Evolutionary conservation across 176 grass and related monocot species (phyloP).

Genomic region (Paspalum notatum): DNA sequence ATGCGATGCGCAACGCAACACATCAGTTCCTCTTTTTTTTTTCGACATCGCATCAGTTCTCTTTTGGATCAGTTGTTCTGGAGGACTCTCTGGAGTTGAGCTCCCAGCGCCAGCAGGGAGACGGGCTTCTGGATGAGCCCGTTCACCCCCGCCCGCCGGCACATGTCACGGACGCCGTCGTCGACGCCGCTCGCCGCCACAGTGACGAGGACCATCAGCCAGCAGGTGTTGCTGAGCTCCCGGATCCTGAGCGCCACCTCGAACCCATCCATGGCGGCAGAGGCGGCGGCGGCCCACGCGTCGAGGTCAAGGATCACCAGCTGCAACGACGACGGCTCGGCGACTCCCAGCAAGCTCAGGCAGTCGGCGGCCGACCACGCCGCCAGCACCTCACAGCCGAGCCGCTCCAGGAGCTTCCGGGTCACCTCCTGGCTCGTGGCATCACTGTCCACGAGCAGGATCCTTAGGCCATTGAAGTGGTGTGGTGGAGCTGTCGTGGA

Average conservation of each 20-base stretch:
- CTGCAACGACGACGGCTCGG: conserved; percentile 9
- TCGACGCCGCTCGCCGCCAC: neutral
- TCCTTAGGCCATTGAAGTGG: conserved; percentile 30
- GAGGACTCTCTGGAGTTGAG: conserved; percentile 18
- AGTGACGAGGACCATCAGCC: conserved; percentile 2
- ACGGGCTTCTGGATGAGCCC: conserved; percentile 28
- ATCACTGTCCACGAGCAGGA: conserved; percentile 29
- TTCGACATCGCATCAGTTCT: too few species aligned
- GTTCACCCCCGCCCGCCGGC: conserved; percentile 20
- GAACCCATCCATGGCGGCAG: neutral
- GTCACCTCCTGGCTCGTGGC: conserved; percentile 23
- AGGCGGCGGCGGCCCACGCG: neutral
- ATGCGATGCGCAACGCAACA: too few species aligned
- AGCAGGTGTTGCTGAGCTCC: conserved; percentile 17
- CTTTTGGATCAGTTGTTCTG: conserved; percentile 21
- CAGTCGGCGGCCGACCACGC: neutral
- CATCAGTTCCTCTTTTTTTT: too few species aligned
- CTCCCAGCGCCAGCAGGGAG: conserved; percentile 22
- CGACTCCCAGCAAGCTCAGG: conserved; percentile 7
- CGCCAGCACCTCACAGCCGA: conserved; percentile 35
- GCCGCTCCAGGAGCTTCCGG: conserved; percentile 24
- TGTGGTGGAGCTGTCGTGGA: neutral
- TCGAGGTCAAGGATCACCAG: conserved; percentile 21
- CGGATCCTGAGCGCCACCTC: conserved; percentile 33
- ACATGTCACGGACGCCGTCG: neutral